These are phyloP conservation scores for Cladosporium cucumerinum DNA, from an alignment of 2,329 filamentous ascomycete genomes.

Conservation along the genomic window DNA sequence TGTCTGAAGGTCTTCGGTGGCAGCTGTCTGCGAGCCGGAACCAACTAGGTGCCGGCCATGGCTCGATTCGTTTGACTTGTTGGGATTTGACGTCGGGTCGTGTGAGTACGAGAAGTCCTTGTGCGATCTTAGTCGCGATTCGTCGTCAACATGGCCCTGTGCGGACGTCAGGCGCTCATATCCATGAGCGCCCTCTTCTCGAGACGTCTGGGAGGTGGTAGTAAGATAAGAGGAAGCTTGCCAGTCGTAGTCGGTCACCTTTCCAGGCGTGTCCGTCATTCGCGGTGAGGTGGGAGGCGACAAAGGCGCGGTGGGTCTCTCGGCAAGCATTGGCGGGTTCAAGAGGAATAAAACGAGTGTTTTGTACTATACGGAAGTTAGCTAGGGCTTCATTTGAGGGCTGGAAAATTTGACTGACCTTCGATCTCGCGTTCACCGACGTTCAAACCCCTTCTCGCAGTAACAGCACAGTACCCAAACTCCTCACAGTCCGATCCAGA, in stretches of 20 bases:
- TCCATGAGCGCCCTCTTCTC: constrained; percentile 8
- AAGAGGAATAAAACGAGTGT: constrained; percentile 9
- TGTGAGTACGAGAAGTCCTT: constrained; percentile 42
- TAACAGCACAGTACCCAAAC: constrained; percentile 2
- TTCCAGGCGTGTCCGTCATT: constrained; percentile 48
- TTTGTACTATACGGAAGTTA: constrained; percentile 5
- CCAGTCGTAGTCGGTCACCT: constrained; percentile 44
- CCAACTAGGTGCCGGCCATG: constrained; percentile 1
- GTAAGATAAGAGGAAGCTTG: constrained; percentile 28
- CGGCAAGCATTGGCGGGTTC: constrained; percentile 36
- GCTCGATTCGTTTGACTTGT: not conserved
- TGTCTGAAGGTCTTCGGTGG: constrained; percentile 18
- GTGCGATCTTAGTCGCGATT: constrained; percentile 37
- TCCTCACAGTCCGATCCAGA: not conserved
- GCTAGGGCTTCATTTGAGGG: not conserved
- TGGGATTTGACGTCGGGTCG: not conserved
- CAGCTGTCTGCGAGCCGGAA: constrained; percentile 18
- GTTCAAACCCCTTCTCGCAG: not conserved
- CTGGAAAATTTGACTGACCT: constrained; percentile 6
- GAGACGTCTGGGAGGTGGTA: constrained; percentile 1
- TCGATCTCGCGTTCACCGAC: constrained; percentile 1
- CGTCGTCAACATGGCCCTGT: constrained; percentile 15
- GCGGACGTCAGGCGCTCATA: constrained; percentile 2
- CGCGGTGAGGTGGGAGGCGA: constrained; percentile 51
- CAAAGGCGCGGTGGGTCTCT: constrained; percentile 45